Conservation (phyloP, 352 stramenopile species). For the Globisporangium spiculum region DNA sequence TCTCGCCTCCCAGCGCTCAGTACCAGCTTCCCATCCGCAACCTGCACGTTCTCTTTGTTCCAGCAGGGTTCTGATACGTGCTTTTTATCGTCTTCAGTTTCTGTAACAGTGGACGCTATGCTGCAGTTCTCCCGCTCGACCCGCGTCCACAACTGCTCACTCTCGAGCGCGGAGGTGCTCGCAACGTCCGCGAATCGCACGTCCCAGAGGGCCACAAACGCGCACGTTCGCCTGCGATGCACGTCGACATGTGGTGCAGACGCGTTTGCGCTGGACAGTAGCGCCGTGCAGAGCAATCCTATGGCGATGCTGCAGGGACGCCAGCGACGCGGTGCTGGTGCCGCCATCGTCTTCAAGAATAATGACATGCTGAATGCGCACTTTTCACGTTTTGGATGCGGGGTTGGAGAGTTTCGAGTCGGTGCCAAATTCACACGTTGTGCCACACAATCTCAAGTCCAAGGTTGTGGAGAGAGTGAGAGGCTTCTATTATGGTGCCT, state of each 20-base stretch:
- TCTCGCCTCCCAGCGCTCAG: conserved; percentile 2
- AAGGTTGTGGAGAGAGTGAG: neutral
- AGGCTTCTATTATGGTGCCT: neutral
- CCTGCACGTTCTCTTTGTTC: conserved; percentile 17
- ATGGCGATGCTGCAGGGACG: neutral
- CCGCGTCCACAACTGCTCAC: conserved; percentile 10
- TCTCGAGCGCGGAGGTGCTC: conserved; percentile 21
- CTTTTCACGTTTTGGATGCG: neutral
- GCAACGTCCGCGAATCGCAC: conserved; percentile 14
- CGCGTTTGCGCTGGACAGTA: neutral
- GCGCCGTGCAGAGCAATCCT: neutral
- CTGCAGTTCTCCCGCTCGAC: conserved; percentile 23
- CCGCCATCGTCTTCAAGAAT: neutral
- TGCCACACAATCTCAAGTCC: neutral
- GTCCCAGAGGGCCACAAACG: conserved; percentile 32
- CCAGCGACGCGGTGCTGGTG: neutral
- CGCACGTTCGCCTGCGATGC: conserved; percentile 34
- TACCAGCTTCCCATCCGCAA: conserved; percentile 8
- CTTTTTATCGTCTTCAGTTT: neutral
- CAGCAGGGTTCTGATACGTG: conserved; percentile 15
- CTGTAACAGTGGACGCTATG: neutral
- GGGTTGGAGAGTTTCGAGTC: neutral
- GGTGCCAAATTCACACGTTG: neutral
- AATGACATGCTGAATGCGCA: neutral
- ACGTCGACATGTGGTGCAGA: conserved; percentile 12